These are phyloP conservation scores for Boletus pseudopeckii DNA, from an alignment of 768 basidiomycete genomes.

Conservation along the genomic window DNA sequence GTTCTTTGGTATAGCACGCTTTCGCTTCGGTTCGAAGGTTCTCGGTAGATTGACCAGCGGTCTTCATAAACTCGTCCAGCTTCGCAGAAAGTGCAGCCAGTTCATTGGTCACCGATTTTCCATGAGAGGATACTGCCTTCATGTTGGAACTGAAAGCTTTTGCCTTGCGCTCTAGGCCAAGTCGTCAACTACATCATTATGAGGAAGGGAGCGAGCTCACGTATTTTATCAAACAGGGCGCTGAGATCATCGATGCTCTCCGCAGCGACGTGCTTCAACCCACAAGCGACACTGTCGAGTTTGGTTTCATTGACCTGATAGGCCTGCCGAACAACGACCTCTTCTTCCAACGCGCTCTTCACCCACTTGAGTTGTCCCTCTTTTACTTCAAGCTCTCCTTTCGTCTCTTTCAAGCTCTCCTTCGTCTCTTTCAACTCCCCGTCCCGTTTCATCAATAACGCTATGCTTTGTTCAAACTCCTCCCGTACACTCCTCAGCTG, in stretches of 20 bases:
- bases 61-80: slow-evolving; percentile 59
- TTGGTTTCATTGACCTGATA: slow-evolving; percentile 70
- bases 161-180: slow-evolving; percentile 65
- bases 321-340: slow-evolving; percentile 71
- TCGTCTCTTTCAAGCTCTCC: slow-evolving; percentile 50
- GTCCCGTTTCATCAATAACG: slow-evolving; percentile 67
- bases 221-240: slow-evolving; percentile 78
- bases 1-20: slow-evolving; percentile 52
- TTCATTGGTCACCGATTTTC: slow-evolving; percentile 53
- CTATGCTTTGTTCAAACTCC: slow-evolving; percentile 90
- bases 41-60: slow-evolving; percentile 49
- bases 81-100: slow-evolving; percentile 52
- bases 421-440: slow-evolving; percentile 67
- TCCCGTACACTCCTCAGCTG: slow-evolving; percentile 78
- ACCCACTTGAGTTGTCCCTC: slow-evolving; percentile 56
- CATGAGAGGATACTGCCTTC: slow-evolving; percentile 59
- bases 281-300: slow-evolving; percentile 69
- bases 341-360: slow-evolving; percentile 70
- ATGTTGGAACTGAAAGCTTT: slow-evolving; percentile 61
- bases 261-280: slow-evolving; percentile 60
- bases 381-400: slow-evolving; percentile 49
- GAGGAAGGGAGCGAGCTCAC: slow-evolving; percentile 40
- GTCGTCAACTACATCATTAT: slow-evolving; percentile 5
- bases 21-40: slow-evolving; percentile 57
- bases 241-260: slow-evolving; percentile 68